Percentiles rank a stretch among this genome's conserved stretches.
Evolutionary conservation across 75 land plant genomes (phyloP).

Genomic region (Selaginella tamariscina): DNA sequence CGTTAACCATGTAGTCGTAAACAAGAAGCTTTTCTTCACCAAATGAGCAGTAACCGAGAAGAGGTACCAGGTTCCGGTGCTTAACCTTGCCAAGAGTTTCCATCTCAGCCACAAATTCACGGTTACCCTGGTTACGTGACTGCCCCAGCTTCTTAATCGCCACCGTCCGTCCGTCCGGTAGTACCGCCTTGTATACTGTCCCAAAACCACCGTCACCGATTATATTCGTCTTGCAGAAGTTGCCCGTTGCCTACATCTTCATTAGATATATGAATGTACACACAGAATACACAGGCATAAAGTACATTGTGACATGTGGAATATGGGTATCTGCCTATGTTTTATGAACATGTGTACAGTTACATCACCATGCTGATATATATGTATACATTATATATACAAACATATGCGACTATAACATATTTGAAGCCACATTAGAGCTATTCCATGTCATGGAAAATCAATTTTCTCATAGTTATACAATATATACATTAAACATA

Average conservation of each 20-base stretch:
- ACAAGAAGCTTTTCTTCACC: conserved; percentile 8
- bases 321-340: no score
- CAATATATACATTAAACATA: no score
- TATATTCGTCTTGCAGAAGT: conserved; percentile 4
- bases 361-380: no score
- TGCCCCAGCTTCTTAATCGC: conserved; percentile 57
- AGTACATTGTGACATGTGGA: no score
- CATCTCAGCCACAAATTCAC: conserved; percentile 11
- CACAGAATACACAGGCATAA: no score
- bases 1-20: conserved; percentile 10
- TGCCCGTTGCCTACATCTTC: conserved; percentile 6
- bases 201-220: conserved; percentile 12
- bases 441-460: no score
- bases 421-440: no score
- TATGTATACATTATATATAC: no score
- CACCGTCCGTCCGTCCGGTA: conserved; percentile 47
- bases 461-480: no score
- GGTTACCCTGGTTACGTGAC: conserved; percentile 17
- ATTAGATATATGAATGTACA: no score
- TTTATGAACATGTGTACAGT: no score
- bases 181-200: conserved; percentile 13
- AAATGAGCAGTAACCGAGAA: conserved; percentile 11
- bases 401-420: no score
- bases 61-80: conserved; percentile 2
- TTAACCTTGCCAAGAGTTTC: conserved; percentile 11